Conservation (phyloP, 169 alveolate species). For the Eimeria nieschulzi region DNA sequence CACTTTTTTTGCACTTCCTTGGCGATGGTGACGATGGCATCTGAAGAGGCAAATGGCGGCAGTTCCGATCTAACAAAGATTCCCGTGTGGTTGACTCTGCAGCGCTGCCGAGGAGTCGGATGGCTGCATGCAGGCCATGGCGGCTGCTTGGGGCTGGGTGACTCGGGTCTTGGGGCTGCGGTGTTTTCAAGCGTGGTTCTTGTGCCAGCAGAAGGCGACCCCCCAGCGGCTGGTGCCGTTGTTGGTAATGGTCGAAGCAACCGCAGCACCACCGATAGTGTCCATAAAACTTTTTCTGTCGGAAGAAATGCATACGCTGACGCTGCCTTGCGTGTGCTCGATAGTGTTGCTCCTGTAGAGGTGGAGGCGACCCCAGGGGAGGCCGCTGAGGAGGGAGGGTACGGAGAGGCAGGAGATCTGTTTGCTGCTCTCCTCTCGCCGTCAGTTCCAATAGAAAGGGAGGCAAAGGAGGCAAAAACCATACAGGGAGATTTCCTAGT, state of each 20-base stretch:
- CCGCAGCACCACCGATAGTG: background rate
- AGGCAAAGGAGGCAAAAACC: background rate
- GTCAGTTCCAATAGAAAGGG: background rate
- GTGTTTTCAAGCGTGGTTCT: constrained; percentile 16
- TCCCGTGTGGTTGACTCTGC: constrained; percentile 25
- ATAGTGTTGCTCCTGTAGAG: constrained; percentile 39
- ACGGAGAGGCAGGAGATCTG: constrained; percentile 2
- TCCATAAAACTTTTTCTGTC: background rate
- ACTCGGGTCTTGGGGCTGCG: constrained; percentile 31
- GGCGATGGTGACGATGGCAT: background rate
- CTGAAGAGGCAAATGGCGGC: background rate
- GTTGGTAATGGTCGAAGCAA: background rate
- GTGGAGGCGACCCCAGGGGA: constrained; percentile 32
- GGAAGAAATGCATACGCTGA: background rate
- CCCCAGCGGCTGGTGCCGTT: background rate
- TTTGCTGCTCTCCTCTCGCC: constrained; percentile 42
- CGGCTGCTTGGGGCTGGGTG: constrained; percentile 42
- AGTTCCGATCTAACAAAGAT: background rate
- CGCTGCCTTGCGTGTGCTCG: constrained; percentile 2
- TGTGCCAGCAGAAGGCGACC: background rate
- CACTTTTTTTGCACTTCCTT: too few species aligned
- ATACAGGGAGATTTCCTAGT: constrained; percentile 17
- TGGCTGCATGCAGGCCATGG: constrained; percentile 6
- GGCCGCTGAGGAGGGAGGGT: background rate
- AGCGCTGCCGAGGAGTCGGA: constrained; percentile 46